Conservation (phyloP, 1,284 basidiomycete genomes). For the Ustilago shanxiensis region DNA sequence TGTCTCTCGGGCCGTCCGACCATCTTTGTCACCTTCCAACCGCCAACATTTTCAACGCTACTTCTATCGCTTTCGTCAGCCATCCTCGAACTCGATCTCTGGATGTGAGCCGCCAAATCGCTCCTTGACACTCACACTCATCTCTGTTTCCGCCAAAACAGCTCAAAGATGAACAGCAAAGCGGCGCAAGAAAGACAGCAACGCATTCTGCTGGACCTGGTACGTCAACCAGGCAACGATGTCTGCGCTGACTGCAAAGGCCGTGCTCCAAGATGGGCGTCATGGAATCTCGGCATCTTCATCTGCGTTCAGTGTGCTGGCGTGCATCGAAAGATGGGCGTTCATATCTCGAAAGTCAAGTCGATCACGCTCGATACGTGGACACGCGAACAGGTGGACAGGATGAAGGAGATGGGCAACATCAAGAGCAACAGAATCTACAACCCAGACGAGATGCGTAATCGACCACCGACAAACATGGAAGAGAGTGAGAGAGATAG, state of each 20-base stretch:
- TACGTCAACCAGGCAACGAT: constrained; percentile 81
- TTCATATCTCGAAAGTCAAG: constrained; percentile 76
- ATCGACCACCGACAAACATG: constrained; percentile 83
- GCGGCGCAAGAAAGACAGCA: constrained; percentile 77
- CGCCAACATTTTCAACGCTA: background rate
- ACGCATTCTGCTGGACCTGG: constrained; percentile 78
- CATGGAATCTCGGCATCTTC: constrained; percentile 76
- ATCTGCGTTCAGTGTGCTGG: constrained; percentile 81
- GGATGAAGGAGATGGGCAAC: constrained; percentile 83
- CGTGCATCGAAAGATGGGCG: constrained; percentile 88
- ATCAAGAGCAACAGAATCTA: constrained; percentile 79
- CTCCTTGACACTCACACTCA: background rate
- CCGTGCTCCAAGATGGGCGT: constrained; percentile 82
- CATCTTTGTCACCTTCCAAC: background rate
- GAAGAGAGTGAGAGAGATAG: constrained; percentile 81
- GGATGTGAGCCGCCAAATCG: background rate
- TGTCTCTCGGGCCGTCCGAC: background rate
- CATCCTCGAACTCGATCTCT: background rate
- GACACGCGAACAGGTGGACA: constrained; percentile 84
- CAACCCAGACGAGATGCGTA: constrained; percentile 80
- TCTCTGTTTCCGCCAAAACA: background rate
- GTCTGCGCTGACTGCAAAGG: constrained; percentile 86
- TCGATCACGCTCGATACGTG: constrained; percentile 85
- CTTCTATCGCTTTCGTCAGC: background rate
- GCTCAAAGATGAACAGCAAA: constrained; percentile 56